phyloP scores from a whole-genome alignment of 2,329 filamentous ascomycete species.

The Aspergillus ruber region DNA sequence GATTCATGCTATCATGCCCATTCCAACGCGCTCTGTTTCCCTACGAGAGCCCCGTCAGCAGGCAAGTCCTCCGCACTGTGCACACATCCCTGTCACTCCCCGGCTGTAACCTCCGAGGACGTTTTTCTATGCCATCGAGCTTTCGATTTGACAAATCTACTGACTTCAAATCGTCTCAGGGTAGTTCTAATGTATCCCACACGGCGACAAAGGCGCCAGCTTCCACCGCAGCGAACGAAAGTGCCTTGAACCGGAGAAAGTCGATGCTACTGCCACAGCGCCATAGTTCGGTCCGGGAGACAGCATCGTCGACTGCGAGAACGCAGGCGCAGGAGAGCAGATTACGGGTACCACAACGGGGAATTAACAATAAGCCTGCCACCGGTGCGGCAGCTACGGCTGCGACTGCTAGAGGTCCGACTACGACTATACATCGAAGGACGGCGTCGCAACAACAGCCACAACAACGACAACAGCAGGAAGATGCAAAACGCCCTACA shows the following conservation, averaged over 20 bases:
- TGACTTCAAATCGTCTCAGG: neutral
- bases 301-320: slow-evolving; percentile 5
- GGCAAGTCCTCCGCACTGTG: slow-evolving; percentile 13
- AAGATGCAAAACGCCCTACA: neutral
- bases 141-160: neutral
- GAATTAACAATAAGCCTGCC: neutral
- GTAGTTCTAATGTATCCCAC: neutral
- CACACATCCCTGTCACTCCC: neutral
- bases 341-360: slow-evolving; percentile 7
- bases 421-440: slow-evolving; percentile 6
- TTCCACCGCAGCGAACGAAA: slow-evolving; percentile 11
- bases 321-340: slow-evolving; percentile 10
- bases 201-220: slow-evolving; percentile 4
- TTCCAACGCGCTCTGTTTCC: slow-evolving; percentile 32
- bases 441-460: slow-evolving; percentile 3
- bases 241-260: slow-evolving; percentile 16
- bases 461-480: slow-evolving; percentile 4
- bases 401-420: too few species aligned
- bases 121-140: neutral
- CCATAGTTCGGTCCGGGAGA: slow-evolving; percentile 6
- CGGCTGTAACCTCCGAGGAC: neutral
- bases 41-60: slow-evolving; percentile 29
- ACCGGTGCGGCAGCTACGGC: neutral
- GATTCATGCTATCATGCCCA: slow-evolving; percentile 26
- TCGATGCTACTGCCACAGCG: slow-evolving; percentile 27